Percentiles rank a stretch among this genome's conserved stretches.
phyloP scores from a whole-genome alignment of 306 rosid genomes.

The Mimosa pudica region DNA sequence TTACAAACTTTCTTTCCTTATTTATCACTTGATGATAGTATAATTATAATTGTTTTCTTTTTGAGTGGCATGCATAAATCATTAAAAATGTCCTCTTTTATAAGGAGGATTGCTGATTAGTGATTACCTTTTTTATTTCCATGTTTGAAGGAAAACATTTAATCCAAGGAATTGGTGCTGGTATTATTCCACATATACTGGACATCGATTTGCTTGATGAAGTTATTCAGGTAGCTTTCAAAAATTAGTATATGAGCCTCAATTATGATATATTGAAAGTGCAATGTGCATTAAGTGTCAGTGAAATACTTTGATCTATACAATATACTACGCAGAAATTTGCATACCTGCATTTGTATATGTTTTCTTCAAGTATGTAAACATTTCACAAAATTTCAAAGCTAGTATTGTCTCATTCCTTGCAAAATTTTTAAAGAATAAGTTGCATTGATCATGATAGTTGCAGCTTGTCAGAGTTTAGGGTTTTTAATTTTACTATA shows the following conservation, averaged over 20 bases:
- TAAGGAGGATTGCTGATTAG: constrained; percentile 14
- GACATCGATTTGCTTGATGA: constrained; percentile 66
- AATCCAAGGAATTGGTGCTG: constrained; percentile 83
- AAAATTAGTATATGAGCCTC: constrained; percentile 1
- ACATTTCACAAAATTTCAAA: constrained; percentile 3
- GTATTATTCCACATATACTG: constrained; percentile 55
- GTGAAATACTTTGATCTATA: not conserved
- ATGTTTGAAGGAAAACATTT: constrained; percentile 61
- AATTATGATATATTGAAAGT: constrained; percentile 20
- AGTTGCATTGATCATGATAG: not conserved
- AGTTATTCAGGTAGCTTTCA: constrained; percentile 60
- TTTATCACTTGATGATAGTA: not conserved
- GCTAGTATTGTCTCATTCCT: not conserved
- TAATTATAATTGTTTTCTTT: not conserved
- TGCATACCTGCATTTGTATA: not conserved
- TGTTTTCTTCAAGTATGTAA: not conserved
- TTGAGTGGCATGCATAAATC: not conserved
- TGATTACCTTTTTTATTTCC: not conserved
- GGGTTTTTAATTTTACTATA: not conserved
- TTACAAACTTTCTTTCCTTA: constrained; percentile 8
- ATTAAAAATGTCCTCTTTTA: not conserved
- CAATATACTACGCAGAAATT: not conserved
- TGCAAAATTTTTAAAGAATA: not conserved
- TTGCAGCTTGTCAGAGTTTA: not conserved
- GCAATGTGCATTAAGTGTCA: not conserved